Conservation (phyloP, 169 alveolate genomes). For the Eimeria zaria region DNA sequence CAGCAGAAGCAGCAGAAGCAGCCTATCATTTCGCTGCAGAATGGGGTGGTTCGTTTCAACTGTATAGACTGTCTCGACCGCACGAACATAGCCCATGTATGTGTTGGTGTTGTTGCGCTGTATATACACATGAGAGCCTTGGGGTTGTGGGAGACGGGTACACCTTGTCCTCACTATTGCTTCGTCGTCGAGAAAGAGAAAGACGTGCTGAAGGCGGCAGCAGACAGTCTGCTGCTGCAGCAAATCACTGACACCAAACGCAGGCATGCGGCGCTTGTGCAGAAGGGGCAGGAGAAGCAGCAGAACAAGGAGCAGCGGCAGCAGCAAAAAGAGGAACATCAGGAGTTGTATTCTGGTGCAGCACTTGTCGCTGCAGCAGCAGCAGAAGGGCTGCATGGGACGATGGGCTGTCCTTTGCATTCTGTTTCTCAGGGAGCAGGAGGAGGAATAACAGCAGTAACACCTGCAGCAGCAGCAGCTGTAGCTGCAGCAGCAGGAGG, state of each 20-base stretch:
- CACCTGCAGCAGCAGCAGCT: constrained; percentile 30
- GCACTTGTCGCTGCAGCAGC: background rate
- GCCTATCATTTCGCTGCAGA: constrained; percentile 87
- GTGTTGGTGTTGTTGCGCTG: constrained; percentile 79
- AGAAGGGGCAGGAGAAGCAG: background rate
- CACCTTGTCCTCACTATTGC: constrained; percentile 46
- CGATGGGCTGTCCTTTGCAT: background rate
- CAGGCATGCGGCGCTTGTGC: background rate
- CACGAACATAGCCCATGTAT: constrained; percentile 92
- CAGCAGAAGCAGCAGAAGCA: constrained; percentile 18
- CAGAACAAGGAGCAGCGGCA: constrained; percentile 2
- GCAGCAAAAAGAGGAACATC: background rate
- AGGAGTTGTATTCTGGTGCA: background rate
- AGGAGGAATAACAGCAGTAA: background rate
- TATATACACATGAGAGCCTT: constrained; percentile 69
- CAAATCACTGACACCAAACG: background rate
- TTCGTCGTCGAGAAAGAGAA: background rate
- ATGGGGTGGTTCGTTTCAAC: constrained; percentile 97
- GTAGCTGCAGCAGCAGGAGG: too few species aligned
- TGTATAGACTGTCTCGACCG: constrained; percentile 99
- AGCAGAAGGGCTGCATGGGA: background rate
- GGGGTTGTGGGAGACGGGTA: background rate
- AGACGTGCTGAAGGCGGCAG: constrained; percentile 22
- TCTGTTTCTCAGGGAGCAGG: background rate
- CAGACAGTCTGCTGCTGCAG: constrained; percentile 45